Conservation (phyloP, 1,284 basidiomycete species). For the Binderoboletus segoi region DNA sequence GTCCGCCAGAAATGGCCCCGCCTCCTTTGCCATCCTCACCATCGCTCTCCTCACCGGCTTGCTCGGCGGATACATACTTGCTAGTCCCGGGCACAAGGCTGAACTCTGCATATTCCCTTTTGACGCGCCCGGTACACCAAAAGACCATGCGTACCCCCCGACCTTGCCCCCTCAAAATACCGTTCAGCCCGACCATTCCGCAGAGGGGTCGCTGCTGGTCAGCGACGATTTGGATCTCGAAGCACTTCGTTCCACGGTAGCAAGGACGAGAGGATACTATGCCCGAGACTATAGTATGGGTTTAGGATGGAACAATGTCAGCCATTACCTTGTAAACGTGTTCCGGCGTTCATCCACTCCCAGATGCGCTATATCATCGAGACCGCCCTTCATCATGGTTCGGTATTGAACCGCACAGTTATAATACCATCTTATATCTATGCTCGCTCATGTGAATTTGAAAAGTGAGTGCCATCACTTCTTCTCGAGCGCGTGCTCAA, state of each 20-base stretch:
- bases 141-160: neutral
- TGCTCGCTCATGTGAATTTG: slow-evolving; percentile 43
- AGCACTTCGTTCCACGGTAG: slow-evolving; percentile 22
- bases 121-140: neutral
- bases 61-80: slow-evolving; percentile 31
- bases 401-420: slow-evolving; percentile 40
- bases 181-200: neutral
- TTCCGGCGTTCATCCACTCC: slow-evolving; percentile 11
- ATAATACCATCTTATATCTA: slow-evolving; percentile 44
- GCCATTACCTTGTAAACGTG: slow-evolving; percentile 7
- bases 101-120: slow-evolving; percentile 27
- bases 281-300: slow-evolving; percentile 36
- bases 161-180: neutral
- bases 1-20: slow-evolving; percentile 17
- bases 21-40: slow-evolving; percentile 21
- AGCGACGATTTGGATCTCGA: slow-evolving; percentile 26
- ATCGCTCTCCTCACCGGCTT: slow-evolving; percentile 28
- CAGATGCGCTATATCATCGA: slow-evolving; percentile 46
- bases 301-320: slow-evolving; percentile 38
- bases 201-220: slow-evolving; percentile 15
- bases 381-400: slow-evolving; percentile 41
- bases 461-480: slow-evolving; percentile 26
- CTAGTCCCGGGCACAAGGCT: slow-evolving; percentile 13
- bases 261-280: slow-evolving; percentile 33
- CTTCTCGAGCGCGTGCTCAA: neutral